Conservation (phyloP, 2,329 filamentous ascomycete genomes). For the Cucurbitaria berberidis region DNA sequence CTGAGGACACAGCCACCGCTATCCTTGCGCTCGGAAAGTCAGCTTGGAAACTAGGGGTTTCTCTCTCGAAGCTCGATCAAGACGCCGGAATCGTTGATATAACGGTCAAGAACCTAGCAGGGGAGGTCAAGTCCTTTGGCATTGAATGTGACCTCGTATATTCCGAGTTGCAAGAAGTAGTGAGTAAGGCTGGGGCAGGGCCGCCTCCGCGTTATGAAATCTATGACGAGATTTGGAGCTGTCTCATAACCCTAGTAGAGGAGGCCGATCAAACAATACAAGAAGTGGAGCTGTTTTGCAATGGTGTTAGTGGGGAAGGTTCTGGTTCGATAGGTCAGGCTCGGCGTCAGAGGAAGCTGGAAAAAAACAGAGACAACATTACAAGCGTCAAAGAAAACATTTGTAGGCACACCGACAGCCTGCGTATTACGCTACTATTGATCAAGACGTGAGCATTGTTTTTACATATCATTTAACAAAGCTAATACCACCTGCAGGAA, state of each 20-base stretch:
- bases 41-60: conserved; percentile 23
- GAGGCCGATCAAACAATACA: conserved; percentile 17
- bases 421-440: conserved; percentile 18
- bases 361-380: neutral
- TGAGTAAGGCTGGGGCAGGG: conserved; percentile 1
- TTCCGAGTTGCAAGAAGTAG: conserved; percentile 19
- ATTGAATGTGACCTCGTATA: conserved; percentile 29
- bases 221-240: conserved; percentile 19
- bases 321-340: conserved; percentile 5
- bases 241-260: conserved; percentile 17
- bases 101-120: conserved; percentile 13
- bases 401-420: conserved; percentile 21
- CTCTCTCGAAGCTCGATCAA: conserved; percentile 21
- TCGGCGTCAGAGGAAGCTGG: conserved; percentile 12
- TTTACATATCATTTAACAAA: neutral
- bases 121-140: conserved; percentile 25
- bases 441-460: conserved; percentile 21
- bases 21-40: conserved; percentile 22
- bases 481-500: conserved; percentile 14
- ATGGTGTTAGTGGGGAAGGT: conserved; percentile 1
- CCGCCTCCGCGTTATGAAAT: conserved; percentile 9
- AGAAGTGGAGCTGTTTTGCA: conserved; percentile 20
- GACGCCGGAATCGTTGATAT: conserved; percentile 10
- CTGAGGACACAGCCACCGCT: conserved; percentile 11
- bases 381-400: neutral